Evolutionary conservation across 2,329 filamentous ascomycete genomes (phyloP).

Genomic region (Aspergillus jensenii): DNA sequence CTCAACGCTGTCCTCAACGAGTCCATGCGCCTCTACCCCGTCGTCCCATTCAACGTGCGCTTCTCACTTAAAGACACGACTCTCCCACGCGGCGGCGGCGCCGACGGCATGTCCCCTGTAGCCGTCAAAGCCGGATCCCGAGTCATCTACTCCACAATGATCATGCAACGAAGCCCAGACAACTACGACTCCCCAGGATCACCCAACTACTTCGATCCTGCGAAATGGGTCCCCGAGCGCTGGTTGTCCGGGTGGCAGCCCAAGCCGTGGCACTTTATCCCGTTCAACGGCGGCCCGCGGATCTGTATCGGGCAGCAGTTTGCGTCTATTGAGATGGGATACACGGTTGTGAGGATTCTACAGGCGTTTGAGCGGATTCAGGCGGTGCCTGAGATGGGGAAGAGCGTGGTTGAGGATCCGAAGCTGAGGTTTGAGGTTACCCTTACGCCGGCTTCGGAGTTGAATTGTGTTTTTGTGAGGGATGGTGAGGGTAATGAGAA

Average conservation of each 20-base stretch:
- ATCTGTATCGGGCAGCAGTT: conserved; percentile 62
- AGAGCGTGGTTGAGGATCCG: conserved; percentile 37
- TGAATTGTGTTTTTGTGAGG: conserved; percentile 42
- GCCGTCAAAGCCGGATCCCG: conserved; percentile 49
- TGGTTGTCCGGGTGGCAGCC: conserved; percentile 53
- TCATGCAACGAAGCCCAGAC: conserved; percentile 53
- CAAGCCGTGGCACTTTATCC: conserved; percentile 55
- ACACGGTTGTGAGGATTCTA: conserved; percentile 45
- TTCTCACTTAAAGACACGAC: conserved; percentile 71
- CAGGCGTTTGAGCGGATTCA: conserved; percentile 42
- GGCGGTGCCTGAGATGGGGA: conserved; percentile 31
- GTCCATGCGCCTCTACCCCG: conserved; percentile 73
- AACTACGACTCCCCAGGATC: conserved; percentile 47
- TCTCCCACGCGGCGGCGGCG: conserved; percentile 64
- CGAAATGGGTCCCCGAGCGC: conserved; percentile 51
- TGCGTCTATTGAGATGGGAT: conserved; percentile 60
- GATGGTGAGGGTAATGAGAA: conserved; percentile 20
- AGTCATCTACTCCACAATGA: conserved; percentile 52
- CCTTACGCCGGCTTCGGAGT: conserved; percentile 36
- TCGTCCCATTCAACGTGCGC: conserved; percentile 77
- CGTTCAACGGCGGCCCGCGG: conserved; percentile 54
- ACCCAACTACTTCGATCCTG: conserved; percentile 40
- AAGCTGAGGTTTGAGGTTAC: conserved; percentile 40
- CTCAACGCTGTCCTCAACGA: conserved; percentile 71
- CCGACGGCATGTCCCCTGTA: conserved; percentile 46